These are phyloP conservation scores for Fusarium sp. DNA, from an alignment of 2,329 filamentous ascomycete species.

Conservation along the genomic window DNA sequence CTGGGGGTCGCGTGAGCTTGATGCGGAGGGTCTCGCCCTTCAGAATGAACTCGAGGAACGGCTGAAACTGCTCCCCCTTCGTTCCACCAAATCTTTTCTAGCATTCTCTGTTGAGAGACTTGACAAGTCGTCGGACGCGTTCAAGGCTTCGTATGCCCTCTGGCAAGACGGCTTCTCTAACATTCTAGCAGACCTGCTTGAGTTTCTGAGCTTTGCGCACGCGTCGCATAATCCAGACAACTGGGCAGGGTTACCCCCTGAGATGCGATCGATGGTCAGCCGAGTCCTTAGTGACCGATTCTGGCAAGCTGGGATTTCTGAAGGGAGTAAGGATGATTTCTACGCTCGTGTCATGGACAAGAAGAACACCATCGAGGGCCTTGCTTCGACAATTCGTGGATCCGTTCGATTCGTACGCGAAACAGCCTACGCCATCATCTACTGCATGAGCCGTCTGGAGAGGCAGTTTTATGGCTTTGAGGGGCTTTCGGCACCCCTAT, in stretches of 20 bases:
- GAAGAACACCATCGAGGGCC: conserved; percentile 90
- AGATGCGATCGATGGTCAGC: conserved; percentile 83
- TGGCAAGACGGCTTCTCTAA: conserved; percentile 88
- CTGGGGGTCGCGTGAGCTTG: conserved; percentile 85
- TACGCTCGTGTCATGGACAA: conserved; percentile 93
- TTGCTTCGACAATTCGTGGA: conserved; percentile 93
- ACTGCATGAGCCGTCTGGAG: conserved; percentile 90
- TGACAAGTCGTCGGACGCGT: conserved; percentile 79
- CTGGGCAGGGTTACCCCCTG: conserved; percentile 83
- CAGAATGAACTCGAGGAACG: conserved; percentile 85
- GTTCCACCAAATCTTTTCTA: conserved; percentile 92
- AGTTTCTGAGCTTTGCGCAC: conserved; percentile 91
- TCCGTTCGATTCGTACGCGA: conserved; percentile 92
- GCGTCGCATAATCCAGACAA: conserved; percentile 90
- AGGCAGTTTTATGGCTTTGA: conserved; percentile 92
- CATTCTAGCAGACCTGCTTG: conserved; percentile 88
- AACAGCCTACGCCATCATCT: conserved; percentile 93
- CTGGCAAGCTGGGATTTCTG: conserved; percentile 98
- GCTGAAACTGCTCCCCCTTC: conserved; percentile 83
- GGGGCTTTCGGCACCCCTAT: conserved; percentile 86
- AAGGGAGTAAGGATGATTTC: conserved; percentile 96
- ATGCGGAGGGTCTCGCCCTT: conserved; percentile 83
- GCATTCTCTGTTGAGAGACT: conserved; percentile 93
- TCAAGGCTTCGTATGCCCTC: conserved; percentile 82
- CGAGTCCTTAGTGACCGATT: conserved; percentile 94